These are phyloP conservation scores for Cordyceps farinosa DNA, from an alignment of 2,329 filamentous ascomycete genomes.

Conservation along the genomic window DNA sequence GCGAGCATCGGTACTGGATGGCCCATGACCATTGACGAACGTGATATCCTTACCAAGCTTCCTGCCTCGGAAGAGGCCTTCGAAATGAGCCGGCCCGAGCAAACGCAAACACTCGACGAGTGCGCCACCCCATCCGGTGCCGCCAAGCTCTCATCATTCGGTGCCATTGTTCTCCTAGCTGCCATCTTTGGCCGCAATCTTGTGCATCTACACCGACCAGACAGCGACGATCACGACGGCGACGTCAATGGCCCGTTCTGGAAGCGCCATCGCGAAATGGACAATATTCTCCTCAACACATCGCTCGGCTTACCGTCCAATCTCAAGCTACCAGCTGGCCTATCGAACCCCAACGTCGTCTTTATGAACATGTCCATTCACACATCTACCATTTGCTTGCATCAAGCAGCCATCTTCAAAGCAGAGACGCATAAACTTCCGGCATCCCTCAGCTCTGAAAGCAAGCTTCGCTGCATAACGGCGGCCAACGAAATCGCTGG, in stretches of 20 bases:
- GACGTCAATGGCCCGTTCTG: constrained; percentile 93
- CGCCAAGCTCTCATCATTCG: constrained; percentile 71
- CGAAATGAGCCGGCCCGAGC: constrained; percentile 71
- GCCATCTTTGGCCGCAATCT: constrained; percentile 88
- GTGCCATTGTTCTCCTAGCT: constrained; percentile 78
- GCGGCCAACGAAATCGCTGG: constrained; percentile 90
- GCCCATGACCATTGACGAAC: constrained; percentile 92
- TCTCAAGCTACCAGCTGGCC: constrained; percentile 72
- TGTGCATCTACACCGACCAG: constrained; percentile 83
- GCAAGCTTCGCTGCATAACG: constrained; percentile 88
- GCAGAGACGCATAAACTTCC: constrained; percentile 84
- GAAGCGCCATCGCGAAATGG: constrained; percentile 86
- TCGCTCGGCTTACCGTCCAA: constrained; percentile 76
- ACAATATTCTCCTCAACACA: constrained; percentile 86
- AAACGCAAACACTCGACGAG: constrained; percentile 66
- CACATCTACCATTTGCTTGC: constrained; percentile 93
- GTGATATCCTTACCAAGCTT: constrained; percentile 82
- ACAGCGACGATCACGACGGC: constrained; percentile 73
- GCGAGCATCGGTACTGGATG: constrained; percentile 95
- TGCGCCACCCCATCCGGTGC: constrained; percentile 69
- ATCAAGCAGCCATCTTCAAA: constrained; percentile 97
- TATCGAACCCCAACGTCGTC: constrained; percentile 78
- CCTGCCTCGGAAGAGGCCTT: constrained; percentile 83
- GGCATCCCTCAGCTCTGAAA: constrained; percentile 75
- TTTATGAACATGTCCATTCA: constrained; percentile 98